Evolutionary conservation across 306 rosid genomes (phyloP).

Genomic region (Dryas drummondii): DNA sequence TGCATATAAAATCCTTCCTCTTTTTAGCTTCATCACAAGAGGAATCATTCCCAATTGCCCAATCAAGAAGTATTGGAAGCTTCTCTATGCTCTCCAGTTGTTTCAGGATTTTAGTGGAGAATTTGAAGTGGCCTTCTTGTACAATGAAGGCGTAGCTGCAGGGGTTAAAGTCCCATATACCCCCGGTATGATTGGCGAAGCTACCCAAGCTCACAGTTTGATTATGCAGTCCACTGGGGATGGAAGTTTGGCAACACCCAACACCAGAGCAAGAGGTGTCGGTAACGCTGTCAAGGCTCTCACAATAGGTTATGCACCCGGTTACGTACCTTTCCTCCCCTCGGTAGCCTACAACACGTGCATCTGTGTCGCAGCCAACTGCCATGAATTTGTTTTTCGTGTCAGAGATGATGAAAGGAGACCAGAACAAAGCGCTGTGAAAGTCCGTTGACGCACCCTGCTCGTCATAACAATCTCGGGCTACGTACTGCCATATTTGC

Average conservation of each 20-base stretch:
- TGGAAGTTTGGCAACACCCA: slow-evolving; percentile 28
- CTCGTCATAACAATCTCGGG: neutral
- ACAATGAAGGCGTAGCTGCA: slow-evolving; percentile 21
- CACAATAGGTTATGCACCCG: neutral
- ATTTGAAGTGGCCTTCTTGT: neutral
- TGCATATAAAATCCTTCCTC: neutral
- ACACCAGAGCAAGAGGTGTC: neutral
- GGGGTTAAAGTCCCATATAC: slow-evolving; percentile 9
- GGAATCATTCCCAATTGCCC: neutral
- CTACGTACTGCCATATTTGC: neutral
- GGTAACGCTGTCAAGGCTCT: neutral
- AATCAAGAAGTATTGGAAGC: slow-evolving; percentile 1
- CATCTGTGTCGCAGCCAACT: slow-evolving; percentile 10
- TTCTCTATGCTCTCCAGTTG: neutral
- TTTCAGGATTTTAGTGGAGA: neutral
- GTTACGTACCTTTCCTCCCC: neutral
- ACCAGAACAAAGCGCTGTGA: neutral
- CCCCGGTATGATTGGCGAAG: neutral
- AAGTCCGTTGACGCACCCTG: neutral
- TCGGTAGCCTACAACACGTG: neutral
- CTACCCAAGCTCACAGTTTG: neutral
- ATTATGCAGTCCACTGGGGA: slow-evolving; percentile 3
- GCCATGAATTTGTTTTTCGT: slow-evolving; percentile 14
- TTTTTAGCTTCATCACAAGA: neutral
- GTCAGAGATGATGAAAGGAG: neutral